These are phyloP conservation scores for Chrysoporthe deuterocubensis DNA, from an alignment of 2,329 filamentous ascomycete genomes.

Conservation along the genomic window DNA sequence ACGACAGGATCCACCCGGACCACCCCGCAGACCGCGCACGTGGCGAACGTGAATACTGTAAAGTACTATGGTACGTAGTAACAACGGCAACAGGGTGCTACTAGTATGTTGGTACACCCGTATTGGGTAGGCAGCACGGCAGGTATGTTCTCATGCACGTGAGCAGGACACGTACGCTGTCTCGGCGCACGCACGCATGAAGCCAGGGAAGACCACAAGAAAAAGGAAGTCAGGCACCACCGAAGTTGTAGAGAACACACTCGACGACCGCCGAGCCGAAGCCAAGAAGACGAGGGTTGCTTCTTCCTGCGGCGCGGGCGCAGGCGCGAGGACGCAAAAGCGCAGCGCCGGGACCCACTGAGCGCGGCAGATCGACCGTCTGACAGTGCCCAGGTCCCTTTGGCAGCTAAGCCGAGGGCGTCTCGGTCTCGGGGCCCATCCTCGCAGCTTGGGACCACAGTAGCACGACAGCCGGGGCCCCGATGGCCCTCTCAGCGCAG, in stretches of 20 bases:
- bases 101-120: neutral
- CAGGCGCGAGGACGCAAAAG: neutral
- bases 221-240: neutral
- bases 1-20: neutral
- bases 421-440: slow-evolving; percentile 2
- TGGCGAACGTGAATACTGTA: neutral
- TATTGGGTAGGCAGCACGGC: neutral
- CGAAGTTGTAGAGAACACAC: neutral
- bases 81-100: neutral
- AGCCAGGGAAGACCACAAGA: neutral
- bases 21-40: neutral
- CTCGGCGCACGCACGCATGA: neutral
- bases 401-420: slow-evolving; percentile 5
- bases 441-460: neutral
- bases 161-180: neutral
- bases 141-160: neutral
- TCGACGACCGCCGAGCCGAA: neutral
- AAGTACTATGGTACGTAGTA: neutral
- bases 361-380: slow-evolving; percentile 23
- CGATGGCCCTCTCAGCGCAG: neutral
- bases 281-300: neutral
- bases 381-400: neutral
- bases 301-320: neutral
- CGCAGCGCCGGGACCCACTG: neutral
- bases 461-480: neutral